These are phyloP conservation scores for Paramecium tetraurelia DNA, from an alignment of 73 alveolate genomes.

Conservation along the genomic window DNA sequence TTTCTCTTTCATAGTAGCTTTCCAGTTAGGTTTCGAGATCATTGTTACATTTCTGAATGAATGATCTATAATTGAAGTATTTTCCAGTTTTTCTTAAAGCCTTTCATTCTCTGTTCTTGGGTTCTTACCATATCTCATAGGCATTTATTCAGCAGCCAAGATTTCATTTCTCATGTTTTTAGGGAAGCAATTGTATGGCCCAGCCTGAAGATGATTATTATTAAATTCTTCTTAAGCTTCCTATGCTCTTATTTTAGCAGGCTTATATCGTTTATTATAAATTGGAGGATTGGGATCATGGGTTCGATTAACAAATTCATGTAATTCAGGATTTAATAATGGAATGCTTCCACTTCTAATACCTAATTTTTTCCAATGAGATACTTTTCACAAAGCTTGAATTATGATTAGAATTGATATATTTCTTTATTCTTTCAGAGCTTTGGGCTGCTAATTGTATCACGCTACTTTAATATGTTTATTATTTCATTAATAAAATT, in stretches of 20 bases:
- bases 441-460: constrained; percentile 17
- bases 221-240: constrained; percentile 1
- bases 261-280: not conserved
- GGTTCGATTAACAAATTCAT: constrained; percentile 41
- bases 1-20: not conserved
- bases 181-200: not conserved
- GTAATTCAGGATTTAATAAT: constrained; percentile 48
- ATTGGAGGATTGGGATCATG: not conserved
- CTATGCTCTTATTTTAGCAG: not conserved
- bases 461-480: not conserved
- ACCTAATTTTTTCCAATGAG: not conserved
- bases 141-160: not conserved
- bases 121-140: constrained; percentile 21
- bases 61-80: not conserved
- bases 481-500: not conserved
- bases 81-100: not conserved
- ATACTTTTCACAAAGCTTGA: not conserved
- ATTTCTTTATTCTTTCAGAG: not conserved
- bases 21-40: not conserved
- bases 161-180: not conserved
- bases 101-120: constrained; percentile 41
- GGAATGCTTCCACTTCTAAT: constrained; percentile 39
- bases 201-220: not conserved
- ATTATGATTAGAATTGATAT: not conserved
- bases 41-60: not conserved